Conservation (phyloP, 2,329 filamentous ascomycete species). For the Trichoderma harzianum region DNA sequence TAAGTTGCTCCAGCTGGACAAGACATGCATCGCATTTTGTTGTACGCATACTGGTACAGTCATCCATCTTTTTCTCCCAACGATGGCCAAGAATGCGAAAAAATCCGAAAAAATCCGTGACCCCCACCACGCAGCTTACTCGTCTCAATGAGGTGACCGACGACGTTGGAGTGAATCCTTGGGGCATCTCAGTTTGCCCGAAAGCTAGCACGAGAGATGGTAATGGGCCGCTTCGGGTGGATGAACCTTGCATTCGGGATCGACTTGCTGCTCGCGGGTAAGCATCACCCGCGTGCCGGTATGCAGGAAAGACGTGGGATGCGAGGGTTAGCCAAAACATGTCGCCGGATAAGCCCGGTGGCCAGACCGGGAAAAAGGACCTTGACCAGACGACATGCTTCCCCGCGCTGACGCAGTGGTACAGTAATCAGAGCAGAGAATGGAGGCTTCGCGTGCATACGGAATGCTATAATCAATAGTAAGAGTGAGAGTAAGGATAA, state of each 20-base stretch:
- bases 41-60: not conserved
- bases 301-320: constrained; percentile 15
- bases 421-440: not conserved
- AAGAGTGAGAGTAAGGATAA: not conserved
- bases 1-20: not conserved
- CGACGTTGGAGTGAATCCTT: not conserved
- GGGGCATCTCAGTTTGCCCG: not conserved
- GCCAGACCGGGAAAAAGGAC: not conserved
- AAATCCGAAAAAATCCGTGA: not conserved
- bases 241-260: not conserved
- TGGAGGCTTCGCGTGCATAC: not conserved
- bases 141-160: not conserved
- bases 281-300: constrained; percentile 2
- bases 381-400: constrained; percentile 14
- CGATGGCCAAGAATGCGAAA: not conserved
- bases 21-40: not conserved
- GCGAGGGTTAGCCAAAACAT: not conserved
- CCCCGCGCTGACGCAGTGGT: constrained; percentile 12
- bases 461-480: no score
- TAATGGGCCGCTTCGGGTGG: not conserved
- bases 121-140: not conserved
- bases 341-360: not conserved
- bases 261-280: constrained; percentile 2
- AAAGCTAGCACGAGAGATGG: not conserved
- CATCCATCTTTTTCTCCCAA: not conserved